Evolutionary conservation across 805 yeast species (phyloP), one percentile per base, ranked within the genome.

Genomic region (Barnettozyma californica): DNA sequence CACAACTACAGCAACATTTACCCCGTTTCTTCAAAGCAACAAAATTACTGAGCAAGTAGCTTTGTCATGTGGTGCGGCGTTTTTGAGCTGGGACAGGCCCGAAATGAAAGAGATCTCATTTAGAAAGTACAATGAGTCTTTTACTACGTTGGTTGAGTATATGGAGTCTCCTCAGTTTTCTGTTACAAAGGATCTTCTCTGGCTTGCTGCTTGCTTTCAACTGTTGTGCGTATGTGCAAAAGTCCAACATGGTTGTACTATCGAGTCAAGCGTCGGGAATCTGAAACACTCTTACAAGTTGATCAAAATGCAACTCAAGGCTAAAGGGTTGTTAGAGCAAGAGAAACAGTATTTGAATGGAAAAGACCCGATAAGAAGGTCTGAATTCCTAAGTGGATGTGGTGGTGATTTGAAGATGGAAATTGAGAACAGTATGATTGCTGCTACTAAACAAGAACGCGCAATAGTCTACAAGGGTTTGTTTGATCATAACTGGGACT

Each of bases 1-100:
- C 6, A 70, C 73, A 10, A 73, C 76, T 0, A 64, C 64, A 1
- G 68, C 72, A 0, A 67, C 72, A 1, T 72, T 72, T 51, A 56
- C 73, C 1, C 73, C 75, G 1, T 63, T 65, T 8, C 66, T 69
- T 6, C 29, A 8, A 4, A 51, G 52, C 11, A 69, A 68, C 41
- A 48, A 56, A 3, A 54, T 65, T 6, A 50, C 71, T 40, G 57
- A 61, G 44, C 59, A 58, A n/a, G 62, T 73, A 2, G 71, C 71
- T 18, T 56, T 61, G 43, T 68, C 74, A 10, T 71, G 76, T 57
- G 77, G 76, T 9, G 70, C 73, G 4, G 55, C 75, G 0, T 70
- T 58, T 50, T 48, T 71, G 11, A 66, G 68, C 5, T 68, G 68
- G 59, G 57, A 60, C 13, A 59, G 62, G 20, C 58, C 60, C 1